Percentiles rank a stretch among this genome's conserved stretches.
Evolutionary conservation across 2,329 filamentous ascomycete genomes (phyloP).

Genomic region (Ophiosphaerella herpotricha): DNA sequence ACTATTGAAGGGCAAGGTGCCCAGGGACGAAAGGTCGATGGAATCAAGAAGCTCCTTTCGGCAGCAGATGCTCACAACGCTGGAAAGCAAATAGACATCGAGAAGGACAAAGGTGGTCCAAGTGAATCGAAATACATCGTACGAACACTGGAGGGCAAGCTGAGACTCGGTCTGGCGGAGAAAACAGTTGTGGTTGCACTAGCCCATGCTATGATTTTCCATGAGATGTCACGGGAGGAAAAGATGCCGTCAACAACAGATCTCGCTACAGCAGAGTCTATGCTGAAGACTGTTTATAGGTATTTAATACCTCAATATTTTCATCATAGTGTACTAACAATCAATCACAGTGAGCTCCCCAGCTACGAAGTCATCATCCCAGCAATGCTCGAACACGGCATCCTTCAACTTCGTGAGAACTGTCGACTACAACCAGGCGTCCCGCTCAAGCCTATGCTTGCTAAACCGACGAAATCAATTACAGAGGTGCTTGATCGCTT

Average conservation of each 20-base stretch:
- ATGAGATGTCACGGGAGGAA: conserved; percentile 75
- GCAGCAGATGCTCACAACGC: conserved; percentile 76
- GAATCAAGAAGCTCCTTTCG: conserved; percentile 95
- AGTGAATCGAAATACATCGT: conserved; percentile 96
- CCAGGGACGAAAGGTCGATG: conserved; percentile 87
- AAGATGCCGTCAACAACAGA: conserved; percentile 74
- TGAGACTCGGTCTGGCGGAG: conserved; percentile 88
- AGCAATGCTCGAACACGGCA: conserved; percentile 82
- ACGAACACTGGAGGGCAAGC: conserved; percentile 90
- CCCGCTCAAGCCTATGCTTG: conserved; percentile 96
- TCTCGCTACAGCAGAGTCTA: conserved; percentile 79
- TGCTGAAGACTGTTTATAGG: conserved; percentile 90
- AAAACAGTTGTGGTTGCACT: conserved; percentile 88
- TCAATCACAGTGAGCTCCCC: conserved; percentile 74
- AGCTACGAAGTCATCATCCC: conserved; percentile 96
- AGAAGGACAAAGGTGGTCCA: conserved; percentile 86
- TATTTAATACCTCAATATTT: conserved; percentile 44
- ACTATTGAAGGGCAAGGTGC: conserved; percentile 84
- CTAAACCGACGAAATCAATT: conserved; percentile 97
- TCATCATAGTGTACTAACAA: conserved; percentile 38
- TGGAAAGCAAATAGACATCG: conserved; percentile 75
- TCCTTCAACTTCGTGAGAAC: conserved; percentile 77
- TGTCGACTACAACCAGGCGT: conserved; percentile 94
- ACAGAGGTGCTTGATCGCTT: conserved; percentile 97
- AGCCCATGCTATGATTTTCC: conserved; percentile 83